Percentiles rank a stretch among this genome's conserved stretches.
These are phyloP conservation scores for Phlegmacium glaucopus DNA, from an alignment of 768 basidiomycete genomes.

Conservation along the genomic window DNA sequence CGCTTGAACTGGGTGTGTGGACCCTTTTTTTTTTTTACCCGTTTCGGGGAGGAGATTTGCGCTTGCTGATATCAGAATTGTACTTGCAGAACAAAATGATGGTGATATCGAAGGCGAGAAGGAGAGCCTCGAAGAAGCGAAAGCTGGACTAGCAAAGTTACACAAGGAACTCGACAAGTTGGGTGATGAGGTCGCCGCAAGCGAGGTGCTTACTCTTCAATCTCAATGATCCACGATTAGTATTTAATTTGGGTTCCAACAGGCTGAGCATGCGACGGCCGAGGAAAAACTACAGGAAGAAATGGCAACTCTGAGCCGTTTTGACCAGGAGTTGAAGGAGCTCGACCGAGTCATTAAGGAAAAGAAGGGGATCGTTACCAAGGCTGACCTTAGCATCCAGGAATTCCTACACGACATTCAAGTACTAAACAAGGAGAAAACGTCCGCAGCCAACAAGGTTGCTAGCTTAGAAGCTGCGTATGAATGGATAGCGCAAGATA, in stretches of 20 bases:
- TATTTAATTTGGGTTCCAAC: conserved; percentile 1
- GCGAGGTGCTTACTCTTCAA: conserved; percentile 36
- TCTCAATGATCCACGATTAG: too few relatives aligned
- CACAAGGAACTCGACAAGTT: conserved; percentile 63
- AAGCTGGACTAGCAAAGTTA: conserved; percentile 47
- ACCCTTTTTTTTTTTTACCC: neutral
- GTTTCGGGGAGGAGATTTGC: too few relatives aligned
- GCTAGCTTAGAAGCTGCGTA: conserved; percentile 75
- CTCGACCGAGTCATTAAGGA: conserved; percentile 80
- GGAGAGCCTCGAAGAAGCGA: conserved; percentile 37
- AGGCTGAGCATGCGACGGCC: conserved; percentile 61
- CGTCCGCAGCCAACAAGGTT: conserved; percentile 46
- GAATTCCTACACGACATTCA: conserved; percentile 69
- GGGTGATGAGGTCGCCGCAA: conserved; percentile 40
- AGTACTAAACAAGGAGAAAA: conserved; percentile 61
- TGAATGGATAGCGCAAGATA: conserved; percentile 88
- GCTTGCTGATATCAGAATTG: neutral
- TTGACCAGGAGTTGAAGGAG: conserved; percentile 83
- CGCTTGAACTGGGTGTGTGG: conserved; percentile 78
- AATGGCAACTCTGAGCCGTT: conserved; percentile 80
- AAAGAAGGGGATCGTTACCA: conserved; percentile 67
- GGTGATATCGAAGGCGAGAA: conserved; percentile 61
- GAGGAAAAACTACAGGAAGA: conserved; percentile 78
- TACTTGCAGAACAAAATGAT: conserved; percentile 70
- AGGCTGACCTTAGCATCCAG: conserved; percentile 61